Evolutionary conservation across 2,329 filamentous ascomycete genomes (phyloP).

Genomic region (Phyllosticta ampelicida): DNA sequence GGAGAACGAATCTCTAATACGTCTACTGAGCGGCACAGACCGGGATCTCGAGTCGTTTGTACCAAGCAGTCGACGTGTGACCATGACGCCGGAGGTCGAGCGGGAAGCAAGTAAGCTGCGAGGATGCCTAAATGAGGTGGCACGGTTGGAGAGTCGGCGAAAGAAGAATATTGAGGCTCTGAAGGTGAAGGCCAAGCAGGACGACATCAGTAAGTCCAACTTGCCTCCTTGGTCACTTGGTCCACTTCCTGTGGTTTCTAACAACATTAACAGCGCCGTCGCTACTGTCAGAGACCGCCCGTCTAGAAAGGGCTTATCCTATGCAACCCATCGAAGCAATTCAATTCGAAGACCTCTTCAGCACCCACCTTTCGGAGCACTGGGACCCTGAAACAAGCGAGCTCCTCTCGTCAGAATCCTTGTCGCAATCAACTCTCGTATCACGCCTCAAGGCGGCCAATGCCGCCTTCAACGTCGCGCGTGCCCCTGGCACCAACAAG

Average conservation of each 20-base stretch:
- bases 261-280: constrained; percentile 47
- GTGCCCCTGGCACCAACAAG: constrained; percentile 44
- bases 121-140: constrained; percentile 73
- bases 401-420: constrained; percentile 57
- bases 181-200: constrained; percentile 66
- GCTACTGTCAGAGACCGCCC: constrained; percentile 70
- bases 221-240: constrained; percentile 1
- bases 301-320: constrained; percentile 76
- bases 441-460: constrained; percentile 64
- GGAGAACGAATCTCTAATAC: constrained; percentile 63
- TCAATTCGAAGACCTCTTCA: constrained; percentile 88
- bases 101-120: constrained; percentile 67
- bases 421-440: constrained; percentile 65
- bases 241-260: constrained; percentile 14
- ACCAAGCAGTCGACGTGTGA: constrained; percentile 68
- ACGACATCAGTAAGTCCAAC: constrained; percentile 61
- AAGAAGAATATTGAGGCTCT: constrained; percentile 69
- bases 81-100: constrained; percentile 71
- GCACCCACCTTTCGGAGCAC: constrained; percentile 67
- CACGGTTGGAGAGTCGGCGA: constrained; percentile 68
- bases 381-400: constrained; percentile 26
- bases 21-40: constrained; percentile 67
- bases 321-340: constrained; percentile 75
- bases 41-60: constrained; percentile 79
- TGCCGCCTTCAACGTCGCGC: constrained; percentile 63